Evolutionary conservation across 176 grass and related monocot genomes (phyloP).

Genomic region (Urochloa ruziziensis): DNA sequence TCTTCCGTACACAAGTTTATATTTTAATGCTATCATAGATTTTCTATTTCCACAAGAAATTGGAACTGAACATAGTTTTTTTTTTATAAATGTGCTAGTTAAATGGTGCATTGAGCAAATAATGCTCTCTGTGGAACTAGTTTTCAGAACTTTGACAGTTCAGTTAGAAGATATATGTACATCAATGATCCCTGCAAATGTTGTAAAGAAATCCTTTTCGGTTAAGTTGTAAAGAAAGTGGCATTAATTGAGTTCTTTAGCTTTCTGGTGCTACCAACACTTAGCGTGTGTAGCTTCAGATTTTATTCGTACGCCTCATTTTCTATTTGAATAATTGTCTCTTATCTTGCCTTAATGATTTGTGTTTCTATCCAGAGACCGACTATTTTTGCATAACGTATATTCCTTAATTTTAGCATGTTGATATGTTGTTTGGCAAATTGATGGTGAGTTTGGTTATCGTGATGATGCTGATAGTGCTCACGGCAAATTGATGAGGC

Average conservation of each 20-base stretch:
- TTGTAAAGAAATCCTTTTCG: not conserved
- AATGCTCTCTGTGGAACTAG: not conserved
- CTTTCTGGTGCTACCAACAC: not conserved
- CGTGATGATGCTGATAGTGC: too few relatives aligned
- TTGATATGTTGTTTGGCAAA: not conserved
- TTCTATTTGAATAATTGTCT: not conserved
- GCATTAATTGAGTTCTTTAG: not conserved
- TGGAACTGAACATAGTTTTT: not conserved
- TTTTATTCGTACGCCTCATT: not conserved
- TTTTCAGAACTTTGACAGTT: not conserved
- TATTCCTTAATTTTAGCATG: not conserved
- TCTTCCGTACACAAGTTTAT: not conserved
- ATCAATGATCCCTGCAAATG: not conserved
- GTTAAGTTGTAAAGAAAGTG: not conserved
- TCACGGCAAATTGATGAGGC: too few relatives aligned
- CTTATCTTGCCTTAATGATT: not conserved
- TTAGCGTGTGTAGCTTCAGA: not conserved
- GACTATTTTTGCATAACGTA: not conserved
- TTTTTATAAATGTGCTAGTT: not conserved
- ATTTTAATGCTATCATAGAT: not conserved
- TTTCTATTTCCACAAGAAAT: not conserved
- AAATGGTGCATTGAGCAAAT: not conserved
- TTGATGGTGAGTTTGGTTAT: not conserved
- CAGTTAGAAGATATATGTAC: not conserved
- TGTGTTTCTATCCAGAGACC: not conserved